phyloP scores from a whole-genome alignment of 805 yeast species.

The Wickerhamiella australiensis region DNA sequence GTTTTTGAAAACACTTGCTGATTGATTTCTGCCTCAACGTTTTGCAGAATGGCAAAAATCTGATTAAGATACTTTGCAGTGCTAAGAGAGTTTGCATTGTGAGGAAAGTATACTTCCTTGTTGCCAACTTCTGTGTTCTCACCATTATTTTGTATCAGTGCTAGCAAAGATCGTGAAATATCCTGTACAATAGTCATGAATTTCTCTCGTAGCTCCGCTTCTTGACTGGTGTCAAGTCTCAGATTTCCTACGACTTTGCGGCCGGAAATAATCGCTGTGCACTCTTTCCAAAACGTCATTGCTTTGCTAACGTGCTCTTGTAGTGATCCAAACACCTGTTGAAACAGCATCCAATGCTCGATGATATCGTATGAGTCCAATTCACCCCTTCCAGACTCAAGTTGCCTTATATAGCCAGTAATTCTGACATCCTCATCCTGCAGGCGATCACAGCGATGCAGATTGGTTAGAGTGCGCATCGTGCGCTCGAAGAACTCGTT shows the following conservation, averaged over 20 bases:
- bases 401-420: slow-evolving; percentile 10
- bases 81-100: slow-evolving; percentile 50
- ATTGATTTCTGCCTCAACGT: slow-evolving; percentile 33
- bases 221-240: slow-evolving; percentile 10
- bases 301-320: slow-evolving; percentile 16
- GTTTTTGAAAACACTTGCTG: slow-evolving; percentile 7
- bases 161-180: slow-evolving; percentile 10
- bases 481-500: slow-evolving; percentile 33
- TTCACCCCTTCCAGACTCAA: neutral
- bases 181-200: neutral
- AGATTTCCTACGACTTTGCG: slow-evolving; percentile 9
- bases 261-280: slow-evolving; percentile 14
- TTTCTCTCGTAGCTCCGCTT: slow-evolving; percentile 3
- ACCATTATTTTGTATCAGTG: slow-evolving; percentile 10
- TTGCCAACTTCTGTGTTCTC: neutral
- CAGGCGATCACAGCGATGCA: slow-evolving; percentile 1
- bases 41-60: slow-evolving; percentile 35
- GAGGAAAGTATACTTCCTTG: slow-evolving; percentile 49
- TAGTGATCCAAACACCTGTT: slow-evolving; percentile 14
- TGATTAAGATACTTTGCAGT: slow-evolving; percentile 41
- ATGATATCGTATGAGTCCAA: slow-evolving; percentile 12
- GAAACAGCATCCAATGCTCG: slow-evolving; percentile 18
- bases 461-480: neutral
- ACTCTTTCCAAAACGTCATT: slow-evolving; percentile 21
- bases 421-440: slow-evolving; percentile 14